Evolutionary conservation across 495 filamentous ascomycete species (phyloP), one percentile per base, ranked within the genome.

Genomic region (Thermothielavioides terrestris): DNA sequence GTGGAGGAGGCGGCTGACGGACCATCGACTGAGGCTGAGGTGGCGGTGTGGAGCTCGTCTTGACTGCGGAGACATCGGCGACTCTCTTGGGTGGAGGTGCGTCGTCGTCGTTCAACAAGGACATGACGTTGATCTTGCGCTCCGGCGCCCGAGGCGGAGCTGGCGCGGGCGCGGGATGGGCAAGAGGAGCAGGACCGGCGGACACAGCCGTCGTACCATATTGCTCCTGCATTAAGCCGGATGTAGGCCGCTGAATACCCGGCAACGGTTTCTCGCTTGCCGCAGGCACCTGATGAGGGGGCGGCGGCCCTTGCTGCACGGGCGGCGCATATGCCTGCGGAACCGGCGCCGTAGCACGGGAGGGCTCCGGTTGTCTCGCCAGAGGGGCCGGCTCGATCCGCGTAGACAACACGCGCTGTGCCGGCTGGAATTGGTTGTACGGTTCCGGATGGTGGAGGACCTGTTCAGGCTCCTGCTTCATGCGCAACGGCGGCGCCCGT

Each of bases 111-210:
- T 76, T 76, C 18, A 76, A 57, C 39, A 76, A 56, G n/a, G 70
- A 67, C 66, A 74, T 72, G 44, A 76, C 75, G 42, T 69, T 74
- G 5, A 64, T 69, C 52, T 74, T 74, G n/a, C 67, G 58, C 52
- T 70, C 66, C 0, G 67, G 55, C 3, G 66, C 61, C 12, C 64
- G 67, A 21, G 67, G 32, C 2, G 66, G 51, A 3, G 66, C 39
- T 31, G 66, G 41, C 23, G 62, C 46, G 34, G 55, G 45, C n/a
- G 58, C 56, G 5, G 62, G 50, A 28, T 66, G 59, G 6, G 63
- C 58, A 9, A 61, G 61, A 11, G 64, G 62, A 6, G 62, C 50
- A 3, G 64, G 61, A 31, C 69, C 65, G 9, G 64, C 50, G 18
- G 63, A 58, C n/a, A 50, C 46, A 1, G 66, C 60, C 5, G 32